phyloP scores from a whole-genome alignment of 495 filamentous ascomycete species.

The Neurospora hispaniola region DNA sequence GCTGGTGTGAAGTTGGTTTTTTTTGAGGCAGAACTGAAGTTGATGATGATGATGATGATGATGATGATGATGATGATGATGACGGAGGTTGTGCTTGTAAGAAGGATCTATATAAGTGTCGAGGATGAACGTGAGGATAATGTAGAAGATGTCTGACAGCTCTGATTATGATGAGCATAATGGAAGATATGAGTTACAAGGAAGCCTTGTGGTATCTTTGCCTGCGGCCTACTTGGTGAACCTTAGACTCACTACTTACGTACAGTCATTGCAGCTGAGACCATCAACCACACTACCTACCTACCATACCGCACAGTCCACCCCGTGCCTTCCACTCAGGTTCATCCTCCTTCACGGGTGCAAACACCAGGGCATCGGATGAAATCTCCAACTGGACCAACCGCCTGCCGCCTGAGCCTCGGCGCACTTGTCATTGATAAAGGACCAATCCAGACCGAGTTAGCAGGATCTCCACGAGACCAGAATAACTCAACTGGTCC shows the following conservation, averaged over 20 bases:
- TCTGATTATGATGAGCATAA: not conserved
- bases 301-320: not conserved
- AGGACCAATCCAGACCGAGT: not conserved
- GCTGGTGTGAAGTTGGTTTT: too few relatives aligned
- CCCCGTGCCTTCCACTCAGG: not conserved
- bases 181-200: not conserved
- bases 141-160: fast-evolving
- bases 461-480: not conserved
- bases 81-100: not conserved
- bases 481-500: not conserved
- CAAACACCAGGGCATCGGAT: not conserved
- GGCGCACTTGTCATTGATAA: not conserved
- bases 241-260: not conserved
- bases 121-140: not conserved
- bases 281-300: not conserved
- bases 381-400: not conserved
- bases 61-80: too few relatives aligned
- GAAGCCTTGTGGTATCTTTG: not conserved
- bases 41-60: too few relatives aligned
- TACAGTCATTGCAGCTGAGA: not conserved
- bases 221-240: not conserved
- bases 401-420: not conserved
- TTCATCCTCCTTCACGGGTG: not conserved
- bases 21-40: too few relatives aligned
- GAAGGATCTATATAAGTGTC: fast-evolving